These are phyloP conservation scores for Diaporthe aspalathi DNA, from an alignment of 2,329 filamentous ascomycete species.

Conservation along the genomic window DNA sequence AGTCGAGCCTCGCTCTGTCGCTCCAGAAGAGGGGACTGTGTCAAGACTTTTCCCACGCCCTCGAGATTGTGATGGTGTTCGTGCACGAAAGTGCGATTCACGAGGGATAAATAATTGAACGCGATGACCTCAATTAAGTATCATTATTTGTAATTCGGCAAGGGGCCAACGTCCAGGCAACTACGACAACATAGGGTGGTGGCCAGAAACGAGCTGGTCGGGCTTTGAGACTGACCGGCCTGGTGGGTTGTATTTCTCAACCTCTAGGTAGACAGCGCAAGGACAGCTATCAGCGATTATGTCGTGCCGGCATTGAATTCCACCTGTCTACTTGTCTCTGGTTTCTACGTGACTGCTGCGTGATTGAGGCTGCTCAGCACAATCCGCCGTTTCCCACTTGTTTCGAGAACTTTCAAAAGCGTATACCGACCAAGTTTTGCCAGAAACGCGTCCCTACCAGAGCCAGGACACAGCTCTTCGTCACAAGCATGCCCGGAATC, in stretches of 20 bases:
- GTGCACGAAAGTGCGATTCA: neutral
- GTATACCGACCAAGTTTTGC: too few species aligned
- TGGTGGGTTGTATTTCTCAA: neutral
- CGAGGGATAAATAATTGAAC: neutral
- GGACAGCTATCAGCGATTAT: neutral
- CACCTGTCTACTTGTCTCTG: neutral
- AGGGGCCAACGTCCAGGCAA: neutral
- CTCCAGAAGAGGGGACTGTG: neutral
- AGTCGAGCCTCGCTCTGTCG: neutral
- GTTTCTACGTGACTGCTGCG: neutral
- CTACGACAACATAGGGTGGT: neutral
- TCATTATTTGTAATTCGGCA: neutral
- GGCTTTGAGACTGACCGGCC: neutral
- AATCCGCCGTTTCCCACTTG: too few species aligned
- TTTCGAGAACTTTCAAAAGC: neutral
- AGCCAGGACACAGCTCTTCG: neutral
- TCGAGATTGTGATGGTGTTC: too few species aligned
- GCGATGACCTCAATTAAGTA: neutral
- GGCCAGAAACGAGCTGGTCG: neutral
- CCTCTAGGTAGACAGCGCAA: neutral
- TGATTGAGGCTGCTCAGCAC: too few species aligned
- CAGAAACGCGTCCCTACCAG: neutral
- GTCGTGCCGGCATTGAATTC: neutral
- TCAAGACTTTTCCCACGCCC: neutral
- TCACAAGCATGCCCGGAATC: neutral